Conservation (phyloP, 2,329 filamentous ascomycete species). For the Lojkania enalia region DNA sequence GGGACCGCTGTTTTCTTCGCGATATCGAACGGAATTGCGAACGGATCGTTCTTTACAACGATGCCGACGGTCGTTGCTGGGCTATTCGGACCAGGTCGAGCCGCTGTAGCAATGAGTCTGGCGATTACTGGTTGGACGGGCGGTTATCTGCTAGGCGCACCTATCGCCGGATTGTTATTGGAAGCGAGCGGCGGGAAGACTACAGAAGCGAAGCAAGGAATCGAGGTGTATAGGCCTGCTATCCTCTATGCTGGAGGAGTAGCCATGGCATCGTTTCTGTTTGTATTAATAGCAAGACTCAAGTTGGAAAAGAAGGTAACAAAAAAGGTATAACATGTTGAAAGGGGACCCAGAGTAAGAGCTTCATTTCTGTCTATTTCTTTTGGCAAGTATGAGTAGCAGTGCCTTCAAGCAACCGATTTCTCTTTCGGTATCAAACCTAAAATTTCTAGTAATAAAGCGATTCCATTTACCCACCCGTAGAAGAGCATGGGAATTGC, state of each 20-base stretch:
- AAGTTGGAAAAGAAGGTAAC: slow-evolving; percentile 23
- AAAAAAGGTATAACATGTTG: slow-evolving; percentile 25
- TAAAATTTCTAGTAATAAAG: no score
- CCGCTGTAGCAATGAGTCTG: slow-evolving; percentile 34
- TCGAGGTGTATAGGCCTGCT: slow-evolving; percentile 31
- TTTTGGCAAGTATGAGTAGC: no score
- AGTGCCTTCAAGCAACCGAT: no score
- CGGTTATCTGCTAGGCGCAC: slow-evolving; percentile 34
- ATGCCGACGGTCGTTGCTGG: slow-evolving; percentile 33
- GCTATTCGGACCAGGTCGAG: slow-evolving; percentile 32
- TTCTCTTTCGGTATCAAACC: no score
- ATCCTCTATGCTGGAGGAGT: slow-evolving; percentile 37
- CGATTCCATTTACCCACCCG: no score
- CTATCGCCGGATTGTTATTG: slow-evolving; percentile 32
- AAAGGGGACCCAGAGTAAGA: no score
- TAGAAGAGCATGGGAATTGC: no score
- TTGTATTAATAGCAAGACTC: slow-evolving; percentile 27
- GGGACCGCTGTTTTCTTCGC: slow-evolving; percentile 32
- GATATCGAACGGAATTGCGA: slow-evolving; percentile 33
- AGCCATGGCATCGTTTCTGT: slow-evolving; percentile 23
- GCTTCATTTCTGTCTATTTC: no score
- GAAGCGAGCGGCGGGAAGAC: slow-evolving; percentile 28
- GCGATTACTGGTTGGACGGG: slow-evolving; percentile 30
- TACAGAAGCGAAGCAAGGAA: slow-evolving; percentile 11
- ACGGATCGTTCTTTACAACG: slow-evolving; percentile 34